Conservation (phyloP, 1,284 basidiomycete genomes). For the Cerrena zonata region DNA sequence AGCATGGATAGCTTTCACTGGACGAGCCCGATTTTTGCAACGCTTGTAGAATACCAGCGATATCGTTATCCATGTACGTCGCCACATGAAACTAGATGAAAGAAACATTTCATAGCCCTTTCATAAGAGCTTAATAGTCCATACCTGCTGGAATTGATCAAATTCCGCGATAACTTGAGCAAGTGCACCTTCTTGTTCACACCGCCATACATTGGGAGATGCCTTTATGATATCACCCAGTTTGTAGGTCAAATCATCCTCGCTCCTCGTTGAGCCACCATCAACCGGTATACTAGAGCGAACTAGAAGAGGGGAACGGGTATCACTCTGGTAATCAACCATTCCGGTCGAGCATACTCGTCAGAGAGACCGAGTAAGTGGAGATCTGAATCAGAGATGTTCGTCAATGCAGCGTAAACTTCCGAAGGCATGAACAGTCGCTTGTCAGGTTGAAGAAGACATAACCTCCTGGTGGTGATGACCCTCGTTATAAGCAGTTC, state of each 20-base stretch:
- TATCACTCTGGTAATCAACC: slow-evolving; percentile 98
- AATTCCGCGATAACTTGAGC: slow-evolving; percentile 95
- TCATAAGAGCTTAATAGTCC: slow-evolving; percentile 15
- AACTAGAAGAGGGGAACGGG: slow-evolving; percentile 98
- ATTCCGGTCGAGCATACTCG: slow-evolving; percentile 94
- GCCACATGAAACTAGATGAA: slow-evolving; percentile 96
- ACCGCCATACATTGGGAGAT: slow-evolving; percentile 84
- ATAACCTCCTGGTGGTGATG: slow-evolving; percentile 81
- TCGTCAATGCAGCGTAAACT: slow-evolving; percentile 87
- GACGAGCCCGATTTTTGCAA: slow-evolving; percentile 95
- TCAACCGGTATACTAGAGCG: slow-evolving; percentile 96
- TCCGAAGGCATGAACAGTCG: slow-evolving; percentile 83
- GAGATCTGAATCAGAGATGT: slow-evolving; percentile 89
- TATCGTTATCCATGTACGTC: slow-evolving; percentile 99
- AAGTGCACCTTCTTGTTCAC: slow-evolving; percentile 95
- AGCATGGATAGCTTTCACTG: slow-evolving; percentile 97
- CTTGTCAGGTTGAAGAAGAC: slow-evolving; percentile 82
- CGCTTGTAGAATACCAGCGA: slow-evolving; percentile 95
- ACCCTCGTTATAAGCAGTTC: slow-evolving; percentile 6
- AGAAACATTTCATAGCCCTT: slow-evolving; percentile 8
- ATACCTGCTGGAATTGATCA: slow-evolving; percentile 87
- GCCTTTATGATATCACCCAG: slow-evolving; percentile 96
- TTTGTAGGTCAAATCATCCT: slow-evolving; percentile 99
- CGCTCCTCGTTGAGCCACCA: slow-evolving; percentile 91
- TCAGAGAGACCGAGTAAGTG: slow-evolving; percentile 88